Evolutionary conservation across 139 green algal species (phyloP).

Genomic region (Asterochloris sp.): DNA sequence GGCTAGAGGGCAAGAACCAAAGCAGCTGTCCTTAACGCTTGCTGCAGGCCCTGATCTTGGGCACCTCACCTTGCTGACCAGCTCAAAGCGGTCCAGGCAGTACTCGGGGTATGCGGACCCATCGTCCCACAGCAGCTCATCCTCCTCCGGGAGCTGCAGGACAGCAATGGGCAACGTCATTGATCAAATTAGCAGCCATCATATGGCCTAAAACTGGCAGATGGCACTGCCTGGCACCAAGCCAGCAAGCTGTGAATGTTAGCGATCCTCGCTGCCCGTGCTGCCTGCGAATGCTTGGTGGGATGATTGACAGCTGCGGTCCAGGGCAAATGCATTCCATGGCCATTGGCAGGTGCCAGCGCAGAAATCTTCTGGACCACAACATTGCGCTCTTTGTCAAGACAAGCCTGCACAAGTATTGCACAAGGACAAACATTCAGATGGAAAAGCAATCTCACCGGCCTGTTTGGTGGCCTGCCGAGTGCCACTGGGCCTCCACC

Average conservation of each 20-base stretch:
- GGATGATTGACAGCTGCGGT: too few relatives aligned
- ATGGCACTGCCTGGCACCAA: too few relatives aligned
- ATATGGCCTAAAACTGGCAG: too few relatives aligned
- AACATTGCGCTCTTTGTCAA: not conserved
- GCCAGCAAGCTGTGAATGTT: too few relatives aligned
- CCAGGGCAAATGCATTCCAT: not conserved
- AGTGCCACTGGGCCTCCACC: conserved; percentile 43
- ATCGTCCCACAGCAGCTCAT: conserved; percentile 74
- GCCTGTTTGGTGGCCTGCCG: conserved; percentile 24
- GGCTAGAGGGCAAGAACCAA: not conserved
- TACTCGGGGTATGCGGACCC: conserved; percentile 61
- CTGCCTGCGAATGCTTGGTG: too few relatives aligned
- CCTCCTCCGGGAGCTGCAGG: conserved; percentile 49
- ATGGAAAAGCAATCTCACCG: not conserved
- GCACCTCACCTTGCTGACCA: conserved; percentile 29
- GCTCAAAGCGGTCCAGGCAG: conserved; percentile 50
- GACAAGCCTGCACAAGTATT: not conserved
- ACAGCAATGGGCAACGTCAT: not conserved
- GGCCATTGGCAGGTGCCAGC: not conserved
- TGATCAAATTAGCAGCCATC: too few relatives aligned
- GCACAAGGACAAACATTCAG: too few relatives aligned
- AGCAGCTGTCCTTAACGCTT: not conserved
- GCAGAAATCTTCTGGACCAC: not conserved
- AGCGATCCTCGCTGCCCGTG: too few relatives aligned
- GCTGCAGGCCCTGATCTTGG: not conserved